These are phyloP conservation scores for Colletotrichum agaves DNA, from an alignment of 2,329 filamentous ascomycete genomes.

Conservation along the genomic window DNA sequence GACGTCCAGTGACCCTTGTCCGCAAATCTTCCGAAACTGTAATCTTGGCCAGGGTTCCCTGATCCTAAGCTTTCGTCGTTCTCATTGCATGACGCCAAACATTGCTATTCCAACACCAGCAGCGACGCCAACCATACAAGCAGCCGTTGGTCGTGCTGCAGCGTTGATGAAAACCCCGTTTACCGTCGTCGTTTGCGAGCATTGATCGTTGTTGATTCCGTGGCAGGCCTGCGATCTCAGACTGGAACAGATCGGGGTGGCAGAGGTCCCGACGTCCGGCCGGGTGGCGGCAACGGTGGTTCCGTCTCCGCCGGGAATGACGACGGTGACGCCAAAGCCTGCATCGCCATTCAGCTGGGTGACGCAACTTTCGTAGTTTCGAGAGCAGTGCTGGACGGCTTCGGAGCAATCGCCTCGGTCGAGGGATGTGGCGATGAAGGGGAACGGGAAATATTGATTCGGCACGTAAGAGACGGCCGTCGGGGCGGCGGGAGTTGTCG, in stretches of 20 bases:
- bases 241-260: conserved; percentile 66
- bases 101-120: conserved; percentile 34
- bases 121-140: conserved; percentile 31
- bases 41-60: too few species aligned
- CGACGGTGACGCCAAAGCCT: conserved; percentile 64
- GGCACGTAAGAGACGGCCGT: conserved; percentile 62
- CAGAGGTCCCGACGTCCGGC: conserved; percentile 55
- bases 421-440: conserved; percentile 65
- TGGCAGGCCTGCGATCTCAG: conserved; percentile 64
- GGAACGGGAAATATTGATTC: conserved; percentile 70
- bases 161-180: conserved; percentile 39
- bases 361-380: conserved; percentile 66
- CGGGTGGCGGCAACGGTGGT: conserved; percentile 60
- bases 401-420: conserved; percentile 63
- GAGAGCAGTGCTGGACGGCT: conserved; percentile 62
- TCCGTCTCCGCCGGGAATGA: conserved; percentile 63
- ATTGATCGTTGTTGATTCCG: conserved; percentile 54
- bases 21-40: not conserved
- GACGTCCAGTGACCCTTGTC: too few species aligned
- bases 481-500: conserved; percentile 49
- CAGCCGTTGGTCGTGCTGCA: conserved; percentile 29
- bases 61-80: not conserved
- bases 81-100: conserved; percentile 30
- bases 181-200: conserved; percentile 42
- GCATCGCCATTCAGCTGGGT: conserved; percentile 55